Evolutionary conservation across 1,284 basidiomycete genomes (phyloP).

Genomic region (Cutaneotrichosporon sp.): DNA sequence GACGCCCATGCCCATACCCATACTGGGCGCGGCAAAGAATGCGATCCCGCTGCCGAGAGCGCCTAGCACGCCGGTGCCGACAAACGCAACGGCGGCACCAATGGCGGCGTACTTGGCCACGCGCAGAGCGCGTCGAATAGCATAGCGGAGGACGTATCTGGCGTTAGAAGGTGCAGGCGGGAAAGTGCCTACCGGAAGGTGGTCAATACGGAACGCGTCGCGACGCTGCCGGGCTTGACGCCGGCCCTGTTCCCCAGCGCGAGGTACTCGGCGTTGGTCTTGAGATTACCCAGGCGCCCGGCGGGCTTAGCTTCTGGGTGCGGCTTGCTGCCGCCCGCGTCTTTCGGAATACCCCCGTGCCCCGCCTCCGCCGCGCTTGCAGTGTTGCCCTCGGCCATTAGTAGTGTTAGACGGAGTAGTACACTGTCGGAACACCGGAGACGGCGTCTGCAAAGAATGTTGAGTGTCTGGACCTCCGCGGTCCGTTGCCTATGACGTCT

Average conservation of each 20-base stretch:
- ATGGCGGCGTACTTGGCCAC: slow-evolving; percentile 47
- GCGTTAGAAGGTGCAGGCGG: neutral
- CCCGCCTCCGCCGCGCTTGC: neutral
- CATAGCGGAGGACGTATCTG: slow-evolving; percentile 46
- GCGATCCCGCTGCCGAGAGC: slow-evolving; percentile 40
- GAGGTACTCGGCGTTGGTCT: slow-evolving; percentile 44
- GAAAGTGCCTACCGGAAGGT: slow-evolving; percentile 34
- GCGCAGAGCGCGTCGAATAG: slow-evolving; percentile 42
- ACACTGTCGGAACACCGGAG: neutral
- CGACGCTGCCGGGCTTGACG: slow-evolving; percentile 36
- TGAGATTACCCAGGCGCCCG: slow-evolving; percentile 20
- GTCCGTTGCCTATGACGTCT: no score
- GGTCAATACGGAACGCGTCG: slow-evolving; percentile 40
- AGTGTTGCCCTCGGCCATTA: neutral
- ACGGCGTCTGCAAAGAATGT: neutral
- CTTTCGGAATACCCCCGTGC: neutral
- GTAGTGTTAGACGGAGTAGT: neutral
- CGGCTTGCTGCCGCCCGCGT: neutral
- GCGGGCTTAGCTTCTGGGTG: neutral
- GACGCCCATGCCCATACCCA: slow-evolving; percentile 37
- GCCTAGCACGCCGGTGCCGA: slow-evolving; percentile 41
- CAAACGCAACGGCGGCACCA: slow-evolving; percentile 35
- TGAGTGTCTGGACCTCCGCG: no score
- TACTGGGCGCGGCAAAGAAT: slow-evolving; percentile 43
- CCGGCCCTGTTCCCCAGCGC: slow-evolving; percentile 35